Evolutionary conservation across 2,329 filamentous ascomycete species (phyloP).

Genomic region (Aspergillus novofumigatus): DNA sequence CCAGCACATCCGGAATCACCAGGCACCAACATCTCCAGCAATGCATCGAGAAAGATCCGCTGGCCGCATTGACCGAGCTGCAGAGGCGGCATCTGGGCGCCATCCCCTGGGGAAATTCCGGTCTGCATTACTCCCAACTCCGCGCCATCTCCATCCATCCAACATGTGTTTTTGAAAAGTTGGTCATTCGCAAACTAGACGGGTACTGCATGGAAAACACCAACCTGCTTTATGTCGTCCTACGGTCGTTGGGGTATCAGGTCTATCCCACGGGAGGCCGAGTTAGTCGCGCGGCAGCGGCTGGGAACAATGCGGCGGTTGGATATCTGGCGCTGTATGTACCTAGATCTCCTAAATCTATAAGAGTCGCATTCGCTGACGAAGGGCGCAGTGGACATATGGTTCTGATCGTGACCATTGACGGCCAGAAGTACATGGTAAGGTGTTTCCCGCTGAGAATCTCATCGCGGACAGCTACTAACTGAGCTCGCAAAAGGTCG

Average conservation of each 20-base stretch:
- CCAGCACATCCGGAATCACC: constrained; percentile 10
- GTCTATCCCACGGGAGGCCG: constrained; percentile 56
- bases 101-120: constrained; percentile 56
- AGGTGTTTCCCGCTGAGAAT: constrained; percentile 4
- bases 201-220: constrained; percentile 63
- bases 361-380: not conserved
- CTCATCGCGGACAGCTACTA: not conserved
- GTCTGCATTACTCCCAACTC: constrained; percentile 51
- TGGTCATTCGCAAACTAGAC: constrained; percentile 48
- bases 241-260: constrained; percentile 50
- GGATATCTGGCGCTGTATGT: constrained; percentile 47
- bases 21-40: constrained; percentile 25
- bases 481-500: constrained; percentile 42
- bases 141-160: constrained; percentile 48
- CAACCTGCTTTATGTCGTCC: constrained; percentile 48
- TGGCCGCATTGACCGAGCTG: constrained; percentile 29
- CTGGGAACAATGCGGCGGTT: constrained; percentile 4
- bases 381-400: constrained; percentile 47
- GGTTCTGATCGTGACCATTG: constrained; percentile 57
- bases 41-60: constrained; percentile 25
- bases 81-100: constrained; percentile 44
- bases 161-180: constrained; percentile 50
- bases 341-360: not conserved
- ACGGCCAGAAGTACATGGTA: constrained; percentile 42
- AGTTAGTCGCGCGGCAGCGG: constrained; percentile 34